Evolutionary conservation across 169 alveolate species (phyloP).

Genomic region (Plasmodium gallinaceum): DNA sequence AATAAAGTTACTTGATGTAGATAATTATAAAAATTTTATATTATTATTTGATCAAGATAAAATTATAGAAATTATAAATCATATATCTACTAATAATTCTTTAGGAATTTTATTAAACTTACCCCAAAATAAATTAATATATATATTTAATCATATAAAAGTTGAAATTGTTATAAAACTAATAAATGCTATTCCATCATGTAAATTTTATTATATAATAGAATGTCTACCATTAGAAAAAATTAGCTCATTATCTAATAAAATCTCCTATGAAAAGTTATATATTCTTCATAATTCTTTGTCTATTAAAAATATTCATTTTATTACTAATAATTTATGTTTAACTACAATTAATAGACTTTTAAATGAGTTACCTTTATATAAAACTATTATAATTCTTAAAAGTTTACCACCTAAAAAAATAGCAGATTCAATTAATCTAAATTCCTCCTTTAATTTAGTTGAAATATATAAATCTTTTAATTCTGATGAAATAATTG

Average conservation of each 20-base stretch:
- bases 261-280: constrained; percentile 50
- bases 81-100: constrained; percentile 37
- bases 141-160: constrained; percentile 31
- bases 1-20: constrained; percentile 32
- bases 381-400: constrained; percentile 45
- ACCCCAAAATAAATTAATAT: constrained; percentile 40
- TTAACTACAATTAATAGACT: constrained; percentile 22
- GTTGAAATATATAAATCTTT: constrained; percentile 32
- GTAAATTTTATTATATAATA: constrained; percentile 54
- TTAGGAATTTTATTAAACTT: constrained; percentile 32
- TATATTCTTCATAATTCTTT: constrained; percentile 23
- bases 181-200: constrained; percentile 41
- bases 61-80: constrained; percentile 29
- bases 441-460: constrained; percentile 3
- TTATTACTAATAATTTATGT: constrained; percentile 23
- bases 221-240: constrained; percentile 52
- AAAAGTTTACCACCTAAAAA: constrained; percentile 30
- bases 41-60: constrained; percentile 33
- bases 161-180: constrained; percentile 23
- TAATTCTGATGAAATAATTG: constrained; percentile 29
- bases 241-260: constrained; percentile 23
- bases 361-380: constrained; percentile 44
- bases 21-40: constrained; percentile 47
- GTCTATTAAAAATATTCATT: constrained; percentile 17
- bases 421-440: constrained; percentile 21